Conservation (phyloP, 1,284 basidiomycete species). For the Fomitopsis pinicola region DNA sequence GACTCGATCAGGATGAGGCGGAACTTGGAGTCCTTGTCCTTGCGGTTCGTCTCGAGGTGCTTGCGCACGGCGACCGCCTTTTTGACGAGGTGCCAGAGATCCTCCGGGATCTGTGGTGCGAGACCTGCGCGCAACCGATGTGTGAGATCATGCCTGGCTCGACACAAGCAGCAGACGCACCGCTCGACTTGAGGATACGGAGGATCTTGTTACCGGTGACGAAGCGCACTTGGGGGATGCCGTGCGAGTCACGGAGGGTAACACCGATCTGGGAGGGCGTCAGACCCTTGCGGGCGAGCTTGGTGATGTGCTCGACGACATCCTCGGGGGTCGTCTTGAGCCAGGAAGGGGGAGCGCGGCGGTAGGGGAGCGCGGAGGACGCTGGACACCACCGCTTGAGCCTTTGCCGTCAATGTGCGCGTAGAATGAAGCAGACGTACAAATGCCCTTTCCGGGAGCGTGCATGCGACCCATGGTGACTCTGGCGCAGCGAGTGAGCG, state of each 20-base stretch:
- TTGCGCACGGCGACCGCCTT: constrained; percentile 99
- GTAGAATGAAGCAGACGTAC: constrained; percentile 41
- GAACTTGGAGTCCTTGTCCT: constrained; percentile 99
- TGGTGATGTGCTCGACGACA: constrained; percentile 94
- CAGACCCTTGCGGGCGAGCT: constrained; percentile 96
- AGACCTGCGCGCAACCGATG: constrained; percentile 56
- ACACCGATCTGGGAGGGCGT: constrained; percentile 99
- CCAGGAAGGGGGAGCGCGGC: constrained; percentile 93
- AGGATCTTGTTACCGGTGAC: constrained; percentile 99
- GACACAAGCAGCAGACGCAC: constrained; percentile 43
- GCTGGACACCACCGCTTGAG: constrained; percentile 36
- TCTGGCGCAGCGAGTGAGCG: constrained; percentile 26
- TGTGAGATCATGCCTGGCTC: neutral
- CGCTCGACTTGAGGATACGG: constrained; percentile 94
- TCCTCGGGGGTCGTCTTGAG: constrained; percentile 96
- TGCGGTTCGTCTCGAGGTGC: constrained; percentile 98
- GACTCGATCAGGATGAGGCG: constrained; percentile 98
- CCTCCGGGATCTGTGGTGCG: constrained; percentile 97
- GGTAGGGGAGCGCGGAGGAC: constrained; percentile 97
- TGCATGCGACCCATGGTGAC: constrained; percentile 88
- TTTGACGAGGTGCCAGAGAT: constrained; percentile 99
- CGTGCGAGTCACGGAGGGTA: constrained; percentile 96
- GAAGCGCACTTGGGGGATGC: constrained; percentile 95
- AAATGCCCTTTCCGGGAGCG: constrained; percentile 98
- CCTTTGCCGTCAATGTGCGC: neutral